Percentiles rank a stretch among this genome's conserved stretches.
Evolutionary conservation across 2,329 filamentous ascomycete species (phyloP).

Genomic region (Fusarium sp.): DNA sequence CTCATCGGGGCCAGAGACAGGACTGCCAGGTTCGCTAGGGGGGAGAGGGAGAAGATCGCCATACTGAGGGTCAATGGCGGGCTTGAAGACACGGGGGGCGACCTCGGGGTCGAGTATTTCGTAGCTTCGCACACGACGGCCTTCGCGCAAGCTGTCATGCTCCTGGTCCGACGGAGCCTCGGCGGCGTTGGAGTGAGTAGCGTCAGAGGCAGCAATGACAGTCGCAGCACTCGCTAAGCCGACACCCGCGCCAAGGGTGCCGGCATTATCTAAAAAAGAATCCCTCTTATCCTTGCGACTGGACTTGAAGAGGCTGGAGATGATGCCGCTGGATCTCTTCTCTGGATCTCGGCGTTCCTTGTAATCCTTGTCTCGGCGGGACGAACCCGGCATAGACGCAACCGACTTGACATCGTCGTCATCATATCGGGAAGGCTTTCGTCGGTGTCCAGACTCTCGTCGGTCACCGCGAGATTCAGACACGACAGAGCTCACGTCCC

Average conservation of each 20-base stretch:
- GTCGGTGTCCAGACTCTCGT: constrained; percentile 48
- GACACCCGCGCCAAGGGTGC: constrained; percentile 76
- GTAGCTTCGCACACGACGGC: constrained; percentile 38
- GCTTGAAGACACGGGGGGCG: constrained; percentile 66
- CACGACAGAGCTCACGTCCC: constrained; percentile 61
- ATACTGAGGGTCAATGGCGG: constrained; percentile 74
- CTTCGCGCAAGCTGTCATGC: constrained; percentile 41
- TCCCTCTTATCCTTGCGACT: constrained; percentile 56
- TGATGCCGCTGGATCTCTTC: constrained; percentile 55
- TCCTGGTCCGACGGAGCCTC: constrained; percentile 55
- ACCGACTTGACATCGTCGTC: constrained; percentile 61
- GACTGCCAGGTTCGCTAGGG: constrained; percentile 67
- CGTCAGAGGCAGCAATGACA: constrained; percentile 50
- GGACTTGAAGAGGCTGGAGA: constrained; percentile 62
- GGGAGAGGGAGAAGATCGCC: constrained; percentile 73
- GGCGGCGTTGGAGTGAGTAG: constrained; percentile 58
- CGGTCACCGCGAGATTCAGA: constrained; percentile 55
- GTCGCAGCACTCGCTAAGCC: constrained; percentile 66
- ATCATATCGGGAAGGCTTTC: constrained; percentile 52
- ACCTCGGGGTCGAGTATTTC: constrained; percentile 68
- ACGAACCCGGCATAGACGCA: constrained; percentile 49
- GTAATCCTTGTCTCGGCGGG: constrained; percentile 47
- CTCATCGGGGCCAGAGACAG: constrained; percentile 49
- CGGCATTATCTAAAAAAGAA: constrained; percentile 80
- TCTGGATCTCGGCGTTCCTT: constrained; percentile 46